Evolutionary conservation across 1,284 basidiomycete species (phyloP), one percentile per base, ranked within the genome.

Genomic region (Afroboletus lepidellus): DNA sequence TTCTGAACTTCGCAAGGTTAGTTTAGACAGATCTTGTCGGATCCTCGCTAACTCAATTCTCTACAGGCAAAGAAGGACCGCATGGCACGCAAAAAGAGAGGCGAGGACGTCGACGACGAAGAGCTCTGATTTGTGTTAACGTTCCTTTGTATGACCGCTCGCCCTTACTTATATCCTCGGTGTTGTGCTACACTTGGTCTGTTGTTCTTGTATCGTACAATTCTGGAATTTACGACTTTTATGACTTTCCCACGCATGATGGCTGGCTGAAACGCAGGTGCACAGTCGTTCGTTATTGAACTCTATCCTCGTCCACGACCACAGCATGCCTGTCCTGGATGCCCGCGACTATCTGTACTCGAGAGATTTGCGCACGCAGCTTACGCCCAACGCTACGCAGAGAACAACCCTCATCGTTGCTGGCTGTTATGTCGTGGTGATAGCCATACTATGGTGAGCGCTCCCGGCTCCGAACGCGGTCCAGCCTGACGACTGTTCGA

Each of bases 61-160:
- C 5, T 41, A 30, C 41, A 70, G 76, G 73, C 78, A 62, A 97
- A 96, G 92, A 97, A 97, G 85, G 94, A 95, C 62, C 90, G 95
- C 54, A 93, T 97, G 75, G 91, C 90, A 62, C 77, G 90, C 71
- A 85, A 85, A 70, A 92, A 92, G 81, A 79, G 81, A 56, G 90
- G 90, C 60, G 86, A 89, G 74, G 88, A 90, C 30, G 69, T 85
- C 62, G 80, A 78, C 56, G 86, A 88, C 60, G 85, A 89, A 60
- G 86, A 89, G 73, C 67, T 79, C 46, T 83, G 67, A 80, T 50
- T 43, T 34, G 8, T 53, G 48, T 50, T 30, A 47, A 48, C 56
- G 41, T 42, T 30, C 24, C 30, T 21, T 38, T 45, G 37, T 33
- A 53, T 52, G 38, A 41, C 34, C 33, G 46, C 42, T 50, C 32